Conservation (phyloP, 805 yeast genomes). For the Candida lessepsii region DNA sequence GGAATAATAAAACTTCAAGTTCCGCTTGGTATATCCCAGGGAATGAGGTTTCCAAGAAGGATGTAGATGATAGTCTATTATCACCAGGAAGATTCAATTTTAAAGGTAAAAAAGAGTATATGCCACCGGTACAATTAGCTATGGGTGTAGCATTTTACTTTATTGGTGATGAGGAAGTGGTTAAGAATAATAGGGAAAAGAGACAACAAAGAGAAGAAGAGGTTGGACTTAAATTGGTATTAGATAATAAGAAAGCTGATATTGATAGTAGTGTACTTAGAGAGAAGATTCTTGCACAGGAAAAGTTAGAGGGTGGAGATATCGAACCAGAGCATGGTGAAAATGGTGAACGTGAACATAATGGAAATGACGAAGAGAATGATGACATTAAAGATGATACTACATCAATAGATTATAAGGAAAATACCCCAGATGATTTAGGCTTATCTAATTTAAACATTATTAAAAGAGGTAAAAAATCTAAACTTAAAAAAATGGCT, state of each 20-base stretch:
- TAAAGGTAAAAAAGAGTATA: constrained; percentile 51
- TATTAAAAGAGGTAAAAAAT: constrained; percentile 73
- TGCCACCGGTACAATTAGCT: constrained; percentile 80
- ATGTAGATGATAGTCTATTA: constrained; percentile 56
- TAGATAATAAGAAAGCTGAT: constrained; percentile 38
- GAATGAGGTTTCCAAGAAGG: constrained; percentile 64
- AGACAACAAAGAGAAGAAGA: constrained; percentile 33
- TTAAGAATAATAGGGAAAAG: constrained; percentile 27
- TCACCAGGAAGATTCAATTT: constrained; percentile 61
- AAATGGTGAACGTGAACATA: constrained; percentile 22
- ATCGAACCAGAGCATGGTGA: constrained; percentile 11
- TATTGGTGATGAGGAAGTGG: constrained; percentile 60
- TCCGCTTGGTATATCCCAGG: constrained; percentile 87
- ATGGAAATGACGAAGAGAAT: constrained; percentile 15
- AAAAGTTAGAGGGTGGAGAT: constrained; percentile 9
- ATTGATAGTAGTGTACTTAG: constrained; percentile 23
- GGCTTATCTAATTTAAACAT: constrained; percentile 11
- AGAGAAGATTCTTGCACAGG: constrained; percentile 15
- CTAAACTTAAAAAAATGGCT: constrained; percentile 77
- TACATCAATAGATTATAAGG: not conserved
- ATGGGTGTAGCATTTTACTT: constrained; percentile 89
- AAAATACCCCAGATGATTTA: constrained; percentile 5
- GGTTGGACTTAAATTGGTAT: constrained; percentile 36
- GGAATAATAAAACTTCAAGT: constrained; percentile 81
- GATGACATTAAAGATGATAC: constrained; percentile 13